A percentile compares a stretch with the other conserved stretches of the same genome.
phyloP scores from a whole-genome alignment of 306 rosid genomes.

The Adenanthera pavonina region DNA sequence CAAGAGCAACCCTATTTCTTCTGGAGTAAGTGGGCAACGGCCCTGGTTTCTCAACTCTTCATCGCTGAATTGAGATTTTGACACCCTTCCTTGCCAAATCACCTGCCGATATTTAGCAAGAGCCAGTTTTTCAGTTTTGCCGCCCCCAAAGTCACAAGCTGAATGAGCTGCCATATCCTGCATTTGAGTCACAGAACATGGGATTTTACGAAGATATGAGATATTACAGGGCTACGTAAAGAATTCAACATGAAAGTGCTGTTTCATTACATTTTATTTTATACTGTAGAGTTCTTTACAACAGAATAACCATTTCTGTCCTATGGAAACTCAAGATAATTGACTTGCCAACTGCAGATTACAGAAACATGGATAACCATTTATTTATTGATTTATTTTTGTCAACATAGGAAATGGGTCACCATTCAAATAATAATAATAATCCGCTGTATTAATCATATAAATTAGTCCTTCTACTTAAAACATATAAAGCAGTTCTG shows the following conservation, averaged over 20 bases:
- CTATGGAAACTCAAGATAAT: not conserved
- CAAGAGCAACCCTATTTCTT: slow-evolving; percentile 93
- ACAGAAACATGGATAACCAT: slow-evolving; percentile 18
- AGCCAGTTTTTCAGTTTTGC: slow-evolving; percentile 90
- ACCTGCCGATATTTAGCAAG: slow-evolving; percentile 90
- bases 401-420: not conserved
- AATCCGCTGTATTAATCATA: slow-evolving; percentile 9
- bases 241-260: slow-evolving; percentile 32
- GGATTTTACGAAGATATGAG: not conserved
- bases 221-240: not conserved
- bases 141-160: slow-evolving; percentile 98
- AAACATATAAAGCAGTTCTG: not conserved
- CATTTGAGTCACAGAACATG: slow-evolving; percentile 26
- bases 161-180: slow-evolving; percentile 99
- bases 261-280: slow-evolving; percentile 18
- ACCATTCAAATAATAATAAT: slow-evolving; percentile 28
- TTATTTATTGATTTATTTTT: not conserved
- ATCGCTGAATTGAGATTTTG: slow-evolving; percentile 88
- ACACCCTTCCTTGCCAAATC: slow-evolving; percentile 97
- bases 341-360: not conserved
- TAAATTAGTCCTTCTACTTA: slow-evolving; percentile 1
- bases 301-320: slow-evolving; percentile 1
- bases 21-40: slow-evolving; percentile 97
- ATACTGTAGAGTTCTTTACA: slow-evolving; percentile 9
- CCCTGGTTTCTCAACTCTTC: slow-evolving; percentile 95